Conservation (phyloP, 441 rosid genomes). For the Euphorbia schlechtendalii region DNA sequence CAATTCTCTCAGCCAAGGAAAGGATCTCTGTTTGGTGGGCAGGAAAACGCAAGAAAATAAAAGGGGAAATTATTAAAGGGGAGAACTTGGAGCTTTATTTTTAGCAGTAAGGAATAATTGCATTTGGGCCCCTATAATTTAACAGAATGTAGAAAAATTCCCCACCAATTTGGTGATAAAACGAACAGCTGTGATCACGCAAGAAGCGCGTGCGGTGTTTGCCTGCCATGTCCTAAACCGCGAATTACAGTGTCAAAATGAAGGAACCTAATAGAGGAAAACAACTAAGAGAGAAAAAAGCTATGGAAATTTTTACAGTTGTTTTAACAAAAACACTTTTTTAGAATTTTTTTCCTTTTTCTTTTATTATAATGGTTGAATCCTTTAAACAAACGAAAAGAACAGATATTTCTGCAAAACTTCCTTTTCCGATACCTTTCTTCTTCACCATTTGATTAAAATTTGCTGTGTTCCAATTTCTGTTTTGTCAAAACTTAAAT, state of each 20-base stretch:
- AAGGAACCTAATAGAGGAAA: not conserved
- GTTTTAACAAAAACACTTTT: slow-evolving; percentile 9
- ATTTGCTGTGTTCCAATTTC: not conserved
- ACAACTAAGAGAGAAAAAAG: not conserved
- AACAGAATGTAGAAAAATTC: not conserved
- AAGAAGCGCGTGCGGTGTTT: slow-evolving; percentile 14
- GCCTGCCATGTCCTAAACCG: slow-evolving; percentile 16
- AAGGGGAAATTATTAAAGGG: no score
- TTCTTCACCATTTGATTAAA: not conserved
- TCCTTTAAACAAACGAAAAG: not conserved
- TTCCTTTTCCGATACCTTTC: not conserved
- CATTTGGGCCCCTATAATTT: slow-evolving; percentile 4
- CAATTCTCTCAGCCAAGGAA: not conserved
- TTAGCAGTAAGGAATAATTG: not conserved
- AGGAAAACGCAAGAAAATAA: not conserved
- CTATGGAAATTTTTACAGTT: slow-evolving; percentile 9
- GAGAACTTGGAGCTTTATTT: not conserved
- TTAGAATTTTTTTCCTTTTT: not conserved
- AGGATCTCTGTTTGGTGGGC: slow-evolving; percentile 4
- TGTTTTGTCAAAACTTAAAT: not conserved
- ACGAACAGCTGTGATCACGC: slow-evolving; percentile 14
- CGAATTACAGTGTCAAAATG: slow-evolving; percentile 8
- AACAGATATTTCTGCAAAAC: slow-evolving; percentile 6
- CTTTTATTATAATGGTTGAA: slow-evolving; percentile 7
- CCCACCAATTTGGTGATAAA: not conserved